Evolutionary conservation across 2,329 filamentous ascomycete species (phyloP), one percentile per base, ranked within the genome.

Genomic region (Arthrocladium fulminans): DNA sequence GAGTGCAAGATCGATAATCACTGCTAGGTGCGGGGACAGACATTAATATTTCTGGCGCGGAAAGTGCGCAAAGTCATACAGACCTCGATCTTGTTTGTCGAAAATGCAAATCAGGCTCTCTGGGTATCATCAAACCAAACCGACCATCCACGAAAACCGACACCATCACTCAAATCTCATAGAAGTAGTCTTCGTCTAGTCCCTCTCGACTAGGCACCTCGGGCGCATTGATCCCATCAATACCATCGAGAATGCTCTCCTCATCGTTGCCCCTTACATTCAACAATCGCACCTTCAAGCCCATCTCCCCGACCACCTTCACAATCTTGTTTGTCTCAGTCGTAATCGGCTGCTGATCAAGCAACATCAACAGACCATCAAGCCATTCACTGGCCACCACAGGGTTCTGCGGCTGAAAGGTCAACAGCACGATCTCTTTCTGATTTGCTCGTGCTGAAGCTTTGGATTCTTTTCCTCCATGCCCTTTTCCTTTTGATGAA

Each of bases 281-380:
- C 59, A 98, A 72, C 62, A 98, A 69, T 34, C 92, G 75, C 53
- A 98, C 94, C 72, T 94, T 94, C 54, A 97, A 71, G 3, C 92
- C 89, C 63, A 95, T 97, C 57, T 94, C 86, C 61, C 82, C 81
- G 51, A 97, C 86, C 59, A 96, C 71, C 48, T 83, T 81, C 47
- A 96, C 83, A 53, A 97, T 71, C 66, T 92, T 94, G 63, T 84
- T 90, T 29, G 92, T 97, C 68, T 97, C 90, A 2, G 88, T 80
- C n/a, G 92, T 98, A 63, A 98, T 96, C 17, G 92, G 92, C 51
- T 89, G 81, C 67, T 98, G 92, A 62, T 94, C 88, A 20, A 98
- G 75, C 47, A 98, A 74, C 88, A 98, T 94, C 49, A 97, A 75
- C 55, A 98, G 70, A 1, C 92, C 92, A 64, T 98, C 92, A 3